Conservation (phyloP, 345 rosid species). For the Salix caprea region DNA sequence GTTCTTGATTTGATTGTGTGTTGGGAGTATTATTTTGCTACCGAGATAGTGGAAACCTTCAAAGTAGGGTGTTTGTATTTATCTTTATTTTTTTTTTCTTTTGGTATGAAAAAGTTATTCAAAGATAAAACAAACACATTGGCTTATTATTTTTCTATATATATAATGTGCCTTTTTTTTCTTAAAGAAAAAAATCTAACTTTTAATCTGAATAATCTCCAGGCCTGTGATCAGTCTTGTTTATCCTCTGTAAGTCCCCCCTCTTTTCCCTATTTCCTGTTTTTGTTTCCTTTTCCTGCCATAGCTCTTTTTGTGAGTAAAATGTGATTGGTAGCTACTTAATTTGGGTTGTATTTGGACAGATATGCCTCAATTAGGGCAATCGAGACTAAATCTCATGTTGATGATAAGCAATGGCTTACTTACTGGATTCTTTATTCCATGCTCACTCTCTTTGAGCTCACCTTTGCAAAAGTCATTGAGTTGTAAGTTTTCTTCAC, state of each 20-base stretch:
- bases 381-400: conserved; percentile 75
- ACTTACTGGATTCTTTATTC: conserved; percentile 96
- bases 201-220: conserved; percentile 29
- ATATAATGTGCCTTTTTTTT: neutral
- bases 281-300: neutral
- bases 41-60: neutral
- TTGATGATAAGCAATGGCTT: conserved; percentile 92
- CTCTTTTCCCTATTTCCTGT: neutral
- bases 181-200: neutral
- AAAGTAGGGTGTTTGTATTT: neutral
- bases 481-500: conserved; percentile 55
- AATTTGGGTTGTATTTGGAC: conserved; percentile 13
- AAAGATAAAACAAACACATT: neutral
- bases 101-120: neutral
- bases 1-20: neutral
- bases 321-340: conserved; percentile 12
- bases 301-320: neutral
- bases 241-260: conserved; percentile 81
- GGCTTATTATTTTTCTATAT: neutral
- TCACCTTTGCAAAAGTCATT: conserved; percentile 78
- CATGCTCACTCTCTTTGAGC: conserved; percentile 79
- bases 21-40: neutral
- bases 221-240: conserved; percentile 90
- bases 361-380: conserved; percentile 87
- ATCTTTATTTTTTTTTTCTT: neutral